Evolutionary conservation across 169 alveolate species (phyloP), one percentile per base, ranked within the genome.

Genomic region (Theileria annulata): DNA sequence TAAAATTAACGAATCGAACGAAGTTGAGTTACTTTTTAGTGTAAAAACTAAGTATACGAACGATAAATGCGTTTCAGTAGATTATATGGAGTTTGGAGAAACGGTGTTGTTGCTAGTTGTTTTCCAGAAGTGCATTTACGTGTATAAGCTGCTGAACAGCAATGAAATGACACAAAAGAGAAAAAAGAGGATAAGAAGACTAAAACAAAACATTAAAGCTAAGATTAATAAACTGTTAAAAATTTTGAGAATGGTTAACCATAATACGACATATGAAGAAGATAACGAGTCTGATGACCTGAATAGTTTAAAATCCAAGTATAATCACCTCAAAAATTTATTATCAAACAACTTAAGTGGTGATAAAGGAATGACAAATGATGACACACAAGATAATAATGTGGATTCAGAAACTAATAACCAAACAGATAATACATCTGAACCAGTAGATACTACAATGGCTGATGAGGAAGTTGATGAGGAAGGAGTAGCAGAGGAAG

Each of bases 301-400:
- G 84, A 3, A 3, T 15, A 21, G 28, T 12, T 54, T 64, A 59
- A 31, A 54, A 19, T 17, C 77, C 28, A 33, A 75, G 74, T 33
- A 27, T 59, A 27, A 28, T 15, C 31, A 56, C 13, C 31, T 56
- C 8, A 70, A 30, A 21, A 31, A 12, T 63, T 30, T 13, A 47
- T 47, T 25, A 47, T 47, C 59, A 35, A 47, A 8, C 59, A 47
- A 67, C 13, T 35, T 25, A 27, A 21, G 64, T 68, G 70, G 48
- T 78, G 30, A 28, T 70, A 58, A 78, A 78, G 19, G 42, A 35
- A 31, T 63, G 71, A 48, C 30, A 88, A 63, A n/a, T 23, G 78
- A 12, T 69, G 89, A 62, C 77, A 85, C 19, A 69, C 68, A 71
- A 70, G 92, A 68, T 71, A 85, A 42, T 75, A 60, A 74, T 47